Evolutionary conservation across 495 filamentous ascomycete species (phyloP).

Genomic region (Penicillium goetzii): DNA sequence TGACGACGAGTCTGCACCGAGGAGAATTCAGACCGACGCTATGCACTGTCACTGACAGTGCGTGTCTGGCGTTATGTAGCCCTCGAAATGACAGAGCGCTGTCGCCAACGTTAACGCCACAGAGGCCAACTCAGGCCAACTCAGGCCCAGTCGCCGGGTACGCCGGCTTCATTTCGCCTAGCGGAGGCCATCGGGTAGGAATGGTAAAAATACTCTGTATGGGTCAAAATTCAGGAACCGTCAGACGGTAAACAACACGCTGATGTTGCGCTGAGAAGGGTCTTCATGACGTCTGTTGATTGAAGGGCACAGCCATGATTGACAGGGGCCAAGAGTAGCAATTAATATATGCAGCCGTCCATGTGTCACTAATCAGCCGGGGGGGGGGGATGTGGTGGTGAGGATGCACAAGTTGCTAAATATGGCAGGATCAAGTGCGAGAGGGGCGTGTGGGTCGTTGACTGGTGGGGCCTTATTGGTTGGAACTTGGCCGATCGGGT

Average conservation of each 20-base stretch:
- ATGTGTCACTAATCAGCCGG: not conserved
- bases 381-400: not conserved
- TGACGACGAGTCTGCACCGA: not conserved
- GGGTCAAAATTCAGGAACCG: constrained; percentile 1
- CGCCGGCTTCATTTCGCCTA: constrained; percentile 15
- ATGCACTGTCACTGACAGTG: not conserved
- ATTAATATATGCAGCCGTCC: constrained; percentile 2
- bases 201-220: not conserved
- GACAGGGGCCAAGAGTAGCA: constrained; percentile 4
- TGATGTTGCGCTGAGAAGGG: not conserved
- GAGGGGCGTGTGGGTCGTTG: constrained; percentile 1
- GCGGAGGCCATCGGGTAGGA: not conserved
- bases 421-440: constrained; percentile 5
- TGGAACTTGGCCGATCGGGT: not conserved
- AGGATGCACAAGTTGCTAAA: constrained; percentile 9
- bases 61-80: not conserved
- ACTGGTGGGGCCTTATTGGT: not conserved
- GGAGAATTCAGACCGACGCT: not conserved
- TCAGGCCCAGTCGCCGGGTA: constrained; percentile 18
- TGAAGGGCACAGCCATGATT: constrained; percentile 10
- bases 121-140: constrained; percentile 10
- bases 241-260: not conserved
- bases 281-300: not conserved
- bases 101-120: constrained; percentile 17
- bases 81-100: not conserved